Evolutionary conservation across 495 filamentous ascomycete genomes (phyloP).

Genomic region (Penicillium roqueforti): DNA sequence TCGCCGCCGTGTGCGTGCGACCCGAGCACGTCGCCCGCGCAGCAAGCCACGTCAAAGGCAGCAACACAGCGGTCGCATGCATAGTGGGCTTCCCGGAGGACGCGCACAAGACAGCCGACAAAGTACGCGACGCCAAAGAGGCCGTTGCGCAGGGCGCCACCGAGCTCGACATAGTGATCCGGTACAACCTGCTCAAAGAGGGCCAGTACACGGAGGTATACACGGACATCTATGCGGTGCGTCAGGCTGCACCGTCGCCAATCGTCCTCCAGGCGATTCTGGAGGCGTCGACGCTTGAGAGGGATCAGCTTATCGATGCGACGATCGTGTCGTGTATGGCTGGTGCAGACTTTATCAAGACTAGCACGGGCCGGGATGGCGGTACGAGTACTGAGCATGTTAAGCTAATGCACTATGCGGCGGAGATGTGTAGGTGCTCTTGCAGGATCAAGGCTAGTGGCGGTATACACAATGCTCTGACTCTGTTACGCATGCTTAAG

Average conservation of each 20-base stretch:
- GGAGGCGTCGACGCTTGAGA: conserved; percentile 57
- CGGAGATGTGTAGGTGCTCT: conserved; percentile 32
- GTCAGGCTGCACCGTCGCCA: conserved; percentile 45
- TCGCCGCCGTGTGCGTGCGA: conserved; percentile 61
- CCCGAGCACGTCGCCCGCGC: conserved; percentile 50
- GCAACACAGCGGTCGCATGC: conserved; percentile 51
- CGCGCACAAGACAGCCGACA: conserved; percentile 49
- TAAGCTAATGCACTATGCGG: conserved; percentile 50
- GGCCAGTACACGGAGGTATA: conserved; percentile 51
- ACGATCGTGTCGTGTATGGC: conserved; percentile 56
- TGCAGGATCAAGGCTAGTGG: conserved; percentile 64
- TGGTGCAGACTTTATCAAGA: conserved; percentile 64
- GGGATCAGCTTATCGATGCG: conserved; percentile 55
- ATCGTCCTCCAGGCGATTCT: conserved; percentile 60
- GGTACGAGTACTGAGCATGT: conserved; percentile 56
- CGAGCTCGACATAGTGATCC: conserved; percentile 68
- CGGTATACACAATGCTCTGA: conserved; percentile 52
- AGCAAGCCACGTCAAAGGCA: conserved; percentile 46
- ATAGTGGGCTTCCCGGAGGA: conserved; percentile 69
- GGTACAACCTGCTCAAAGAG: conserved; percentile 50
- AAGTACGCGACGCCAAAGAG: conserved; percentile 51
- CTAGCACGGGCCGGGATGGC: conserved; percentile 64
- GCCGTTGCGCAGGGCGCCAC: conserved; percentile 55
- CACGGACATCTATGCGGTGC: conserved; percentile 54
- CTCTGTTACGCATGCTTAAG: conserved; percentile 54